Percentiles rank a stretch among this genome's conserved stretches.
Conservation (phyloP, 495 filamentous ascomycete genomes). For the Aspergillus homomorphus region DNA sequence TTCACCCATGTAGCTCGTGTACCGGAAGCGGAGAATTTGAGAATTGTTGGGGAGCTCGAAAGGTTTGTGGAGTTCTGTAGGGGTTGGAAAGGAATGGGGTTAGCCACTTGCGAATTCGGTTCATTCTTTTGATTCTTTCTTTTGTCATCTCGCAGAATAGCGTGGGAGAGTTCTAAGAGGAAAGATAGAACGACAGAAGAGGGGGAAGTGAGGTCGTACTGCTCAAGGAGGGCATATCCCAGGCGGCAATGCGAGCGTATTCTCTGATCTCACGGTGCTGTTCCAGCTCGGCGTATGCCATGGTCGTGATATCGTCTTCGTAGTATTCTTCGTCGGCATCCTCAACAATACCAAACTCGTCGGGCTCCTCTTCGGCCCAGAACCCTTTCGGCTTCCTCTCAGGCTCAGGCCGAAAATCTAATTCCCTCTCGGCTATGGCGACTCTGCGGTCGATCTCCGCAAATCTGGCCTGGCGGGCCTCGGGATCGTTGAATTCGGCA, state of each 20-base stretch:
- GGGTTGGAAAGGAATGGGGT: neutral
- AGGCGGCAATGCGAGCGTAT: conserved; percentile 81
- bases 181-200: neutral
- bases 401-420: conserved; percentile 33
- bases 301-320: conserved; percentile 76
- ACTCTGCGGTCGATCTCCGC: conserved; percentile 33
- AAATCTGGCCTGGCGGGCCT: conserved; percentile 28
- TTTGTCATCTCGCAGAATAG: too few species aligned
- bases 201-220: conserved; percentile 52
- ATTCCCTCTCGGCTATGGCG: conserved; percentile 28
- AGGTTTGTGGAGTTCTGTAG: conserved; percentile 66
- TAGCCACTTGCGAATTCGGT: neutral
- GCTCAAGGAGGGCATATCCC: conserved; percentile 92
- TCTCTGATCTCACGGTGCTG: conserved; percentile 85
- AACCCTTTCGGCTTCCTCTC: conserved; percentile 33
- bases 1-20: conserved; percentile 97
- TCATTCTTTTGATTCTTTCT: too few species aligned
- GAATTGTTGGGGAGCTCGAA: conserved; percentile 66
- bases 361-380: conserved; percentile 53
- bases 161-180: neutral
- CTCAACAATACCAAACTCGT: conserved; percentile 48
- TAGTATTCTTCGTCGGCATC: conserved; percentile 64
- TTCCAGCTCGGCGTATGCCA: conserved; percentile 83
- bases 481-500: conserved; percentile 39
- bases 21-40: conserved; percentile 82